Evolutionary conservation across 2,329 filamentous ascomycete genomes (phyloP).

Genomic region (Paraconiothyrium sp.): DNA sequence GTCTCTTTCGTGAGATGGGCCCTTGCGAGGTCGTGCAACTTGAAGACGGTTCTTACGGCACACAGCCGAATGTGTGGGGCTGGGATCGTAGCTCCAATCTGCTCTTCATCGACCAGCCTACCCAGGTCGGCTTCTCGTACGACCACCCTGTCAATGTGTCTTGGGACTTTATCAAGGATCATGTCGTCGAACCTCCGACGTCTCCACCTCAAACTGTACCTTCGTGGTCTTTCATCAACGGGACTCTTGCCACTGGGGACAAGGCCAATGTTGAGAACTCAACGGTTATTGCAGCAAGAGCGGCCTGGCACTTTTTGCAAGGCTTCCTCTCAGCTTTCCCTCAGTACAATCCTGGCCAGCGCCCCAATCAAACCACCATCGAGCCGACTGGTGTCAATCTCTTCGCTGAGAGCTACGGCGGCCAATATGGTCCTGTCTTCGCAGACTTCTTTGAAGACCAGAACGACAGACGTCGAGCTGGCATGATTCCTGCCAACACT

Average conservation of each 20-base stretch:
- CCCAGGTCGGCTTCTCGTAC: conserved; percentile 75
- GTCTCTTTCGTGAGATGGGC: conserved; percentile 70
- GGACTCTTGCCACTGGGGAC: conserved; percentile 70
- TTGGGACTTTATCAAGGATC: conserved; percentile 43
- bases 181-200: conserved; percentile 33
- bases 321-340: conserved; percentile 68
- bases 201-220: conserved; percentile 37
- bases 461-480: conserved; percentile 65
- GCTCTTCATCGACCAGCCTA: conserved; percentile 70
- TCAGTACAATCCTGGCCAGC: conserved; percentile 62
- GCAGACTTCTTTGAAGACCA: conserved; percentile 67
- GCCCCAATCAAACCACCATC: conserved; percentile 43
- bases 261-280: conserved; percentile 63
- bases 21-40: conserved; percentile 56
- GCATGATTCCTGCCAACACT: conserved; percentile 58
- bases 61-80: conserved; percentile 68
- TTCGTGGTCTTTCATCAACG: conserved; percentile 63
- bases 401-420: conserved; percentile 76
- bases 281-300: conserved; percentile 65
- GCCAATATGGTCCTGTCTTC: conserved; percentile 74
- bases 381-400: conserved; percentile 68
- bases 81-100: conserved; percentile 71
- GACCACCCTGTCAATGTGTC: conserved; percentile 67
- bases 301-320: conserved; percentile 73
- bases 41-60: conserved; percentile 60